These are phyloP conservation scores for Starmera amethionina DNA, from an alignment of 805 yeast species.

Conservation along the genomic window DNA sequence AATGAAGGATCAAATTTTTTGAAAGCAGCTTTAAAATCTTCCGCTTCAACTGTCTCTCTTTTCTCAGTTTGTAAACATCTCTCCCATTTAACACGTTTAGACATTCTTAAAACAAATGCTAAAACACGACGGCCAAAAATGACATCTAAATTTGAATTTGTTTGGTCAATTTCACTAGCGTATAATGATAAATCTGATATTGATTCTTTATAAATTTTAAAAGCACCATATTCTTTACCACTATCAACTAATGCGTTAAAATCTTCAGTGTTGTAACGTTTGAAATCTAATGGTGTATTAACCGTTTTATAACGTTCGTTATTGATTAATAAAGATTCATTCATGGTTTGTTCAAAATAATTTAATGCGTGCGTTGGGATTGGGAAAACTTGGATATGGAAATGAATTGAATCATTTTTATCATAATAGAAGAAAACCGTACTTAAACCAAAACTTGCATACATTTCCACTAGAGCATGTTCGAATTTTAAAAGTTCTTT, in stretches of 20 bases:
- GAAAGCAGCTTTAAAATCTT: constrained; percentile 47
- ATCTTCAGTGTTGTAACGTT: constrained; percentile 20
- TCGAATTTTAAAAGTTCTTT: constrained; percentile 42
- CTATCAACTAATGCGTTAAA: constrained; percentile 21
- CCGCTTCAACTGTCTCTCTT: constrained; percentile 59
- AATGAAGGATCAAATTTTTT: constrained; percentile 32
- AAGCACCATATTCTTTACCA: constrained; percentile 19
- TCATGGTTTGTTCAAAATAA: constrained; percentile 36
- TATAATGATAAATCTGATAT: constrained; percentile 20
- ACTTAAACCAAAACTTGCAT: constrained; percentile 30
- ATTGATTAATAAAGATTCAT: constrained; percentile 33
- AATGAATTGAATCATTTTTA: constrained; percentile 56
- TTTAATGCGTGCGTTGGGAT: constrained; percentile 35
- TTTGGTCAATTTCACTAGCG: constrained; percentile 19
- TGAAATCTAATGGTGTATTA: constrained; percentile 35
- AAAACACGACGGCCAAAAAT: constrained; percentile 80
- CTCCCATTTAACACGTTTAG: constrained; percentile 67
- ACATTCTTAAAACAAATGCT: constrained; percentile 50
- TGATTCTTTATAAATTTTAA: constrained; percentile 25
- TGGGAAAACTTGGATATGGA: constrained; percentile 71
- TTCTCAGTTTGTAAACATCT: constrained; percentile 54
- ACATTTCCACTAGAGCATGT: constrained; percentile 37
- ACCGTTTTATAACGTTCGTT: constrained; percentile 32
- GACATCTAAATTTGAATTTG: constrained; percentile 44
- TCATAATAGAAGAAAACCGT: constrained; percentile 66